Evolutionary conservation across 148 eudicot species (phyloP), one percentile per base, ranked within the genome.

Genomic region (Cornus suecica): DNA sequence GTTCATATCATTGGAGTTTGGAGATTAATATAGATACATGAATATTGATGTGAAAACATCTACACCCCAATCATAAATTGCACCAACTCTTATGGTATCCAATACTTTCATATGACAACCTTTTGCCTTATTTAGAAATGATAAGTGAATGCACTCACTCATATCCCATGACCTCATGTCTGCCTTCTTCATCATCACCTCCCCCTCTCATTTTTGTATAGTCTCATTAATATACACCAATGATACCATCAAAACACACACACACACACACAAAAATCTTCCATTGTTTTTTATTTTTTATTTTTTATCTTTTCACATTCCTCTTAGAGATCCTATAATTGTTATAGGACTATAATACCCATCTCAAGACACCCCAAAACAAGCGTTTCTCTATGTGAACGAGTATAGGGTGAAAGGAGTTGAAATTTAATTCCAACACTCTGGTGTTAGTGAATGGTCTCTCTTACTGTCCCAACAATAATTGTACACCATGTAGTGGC

Each of bases 371-470:
- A n/a, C 41, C 26, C 27, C 28, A 32, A 64, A 70, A 70, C 65
- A 69, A 61, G 56, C 37, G 67, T 4, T 48, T 61, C 34, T 63
- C 48, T 4, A 10, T 52, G 13, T 52, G 58, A 52, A 52, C 14
- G 58, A 11, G 45, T 41, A 45, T 45, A 45, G 45, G 65, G 52
- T 26, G 18, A 54, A 34, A 31, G 18, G 5, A 23, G 62, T 52
- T 22, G 0, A 18, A 18, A 58, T 76, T 80, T 63, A 84, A 66
- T 66, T 66, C 91, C 84, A 91, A 68, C 98, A 94, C 80, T 94
- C 98, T 9, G 98, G 96, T 9, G 96, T 94, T 13, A 83, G 79
- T 11, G 97, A 87, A 71, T 88, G 97, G 86, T 92, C 93, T 74
- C 97, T 87, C 77, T 89, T 89, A 31, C 26, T 9, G 71, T 94